Evolutionary conservation across 495 filamentous ascomycete genomes (phyloP), one percentile per base, ranked within the genome.

Genomic region (Aspergillus olivimuriae): DNA sequence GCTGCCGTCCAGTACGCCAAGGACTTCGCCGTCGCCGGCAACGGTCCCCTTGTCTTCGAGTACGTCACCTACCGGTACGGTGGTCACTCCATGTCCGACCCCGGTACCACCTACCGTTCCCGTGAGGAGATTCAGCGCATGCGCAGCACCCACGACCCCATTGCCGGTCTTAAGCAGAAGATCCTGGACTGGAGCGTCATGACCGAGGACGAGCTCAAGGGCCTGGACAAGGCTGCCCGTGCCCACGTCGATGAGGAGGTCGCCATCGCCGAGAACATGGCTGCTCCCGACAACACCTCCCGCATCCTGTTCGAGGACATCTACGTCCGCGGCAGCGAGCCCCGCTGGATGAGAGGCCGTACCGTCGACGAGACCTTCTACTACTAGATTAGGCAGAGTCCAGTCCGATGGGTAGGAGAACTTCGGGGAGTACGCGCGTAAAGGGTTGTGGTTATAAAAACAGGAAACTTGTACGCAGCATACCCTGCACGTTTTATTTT

Each of bases 31-130:
- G 63, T 73, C 44, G 72, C 77, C 44, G 89, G 84, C 62, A 86
- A 94, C 55, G 89, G 94, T 28, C 92, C 92, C 39, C 74, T 98
- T 39, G 94, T 98, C 57, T 81, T 94, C 68, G 92, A 98, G 73
- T 98, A 94, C 69, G 91, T 98, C 61, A 98, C 92, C 57, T 98
- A 98, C 83, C 84, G 92, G 46, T 98, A 98, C 68, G 92, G 92
- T 61, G 92, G 92, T 36, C 92, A 98, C 82, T 94, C 87, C 63
- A 98, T 98, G 92, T 94, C 87, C 63, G 92, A 98, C 68, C 92
- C 92, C 44, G 92, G 92, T 65, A 98, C 92, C 61, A 98, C 92
- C 52, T 98, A 98, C 81, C 86, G 92, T 59, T 95, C 89, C 55
- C 90, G 92, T 66, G 92, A 98, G 73, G 92, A 98, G 73, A 94